These are phyloP conservation scores for Wallacemonas sp. DNA, from an alignment of 208 protist genomes.

Conservation along the genomic window DNA sequence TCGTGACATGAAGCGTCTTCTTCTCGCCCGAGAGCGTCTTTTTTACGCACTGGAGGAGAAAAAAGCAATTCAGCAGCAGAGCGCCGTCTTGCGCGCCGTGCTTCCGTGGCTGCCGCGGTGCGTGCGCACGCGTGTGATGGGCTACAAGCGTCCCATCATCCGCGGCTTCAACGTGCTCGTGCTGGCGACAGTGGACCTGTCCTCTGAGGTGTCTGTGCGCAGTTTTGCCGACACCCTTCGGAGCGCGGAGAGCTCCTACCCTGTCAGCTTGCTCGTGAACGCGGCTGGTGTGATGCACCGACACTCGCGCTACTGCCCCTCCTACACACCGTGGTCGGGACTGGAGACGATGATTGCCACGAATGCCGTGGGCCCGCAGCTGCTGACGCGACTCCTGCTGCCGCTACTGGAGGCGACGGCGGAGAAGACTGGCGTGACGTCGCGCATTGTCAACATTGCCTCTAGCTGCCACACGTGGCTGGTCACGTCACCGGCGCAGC, in stretches of 20 bases:
- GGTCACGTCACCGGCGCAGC: background rate
- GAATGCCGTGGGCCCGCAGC: constrained; percentile 78
- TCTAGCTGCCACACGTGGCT: constrained; percentile 88
- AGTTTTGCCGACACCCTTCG: constrained; percentile 49
- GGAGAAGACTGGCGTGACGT: constrained; percentile 50
- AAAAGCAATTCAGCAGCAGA: constrained; percentile 8
- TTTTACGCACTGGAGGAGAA: constrained; percentile 28
- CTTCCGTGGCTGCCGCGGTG: constrained; percentile 6
- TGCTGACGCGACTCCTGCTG: constrained; percentile 77
- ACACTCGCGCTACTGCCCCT: constrained; percentile 36
- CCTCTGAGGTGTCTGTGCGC: constrained; percentile 66
- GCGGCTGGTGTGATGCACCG: constrained; percentile 77
- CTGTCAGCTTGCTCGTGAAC: constrained; percentile 75
- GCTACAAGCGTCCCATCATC: constrained; percentile 7
- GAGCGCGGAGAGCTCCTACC: constrained; percentile 36
- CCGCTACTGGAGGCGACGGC: constrained; percentile 68
- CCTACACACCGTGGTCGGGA: constrained; percentile 27
- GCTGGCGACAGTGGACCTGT: constrained; percentile 70
- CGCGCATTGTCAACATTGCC: constrained; percentile 85
- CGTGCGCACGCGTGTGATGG: background rate
- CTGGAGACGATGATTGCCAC: constrained; percentile 82
- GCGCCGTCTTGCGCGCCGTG: background rate
- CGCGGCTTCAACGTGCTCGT: constrained; percentile 41
- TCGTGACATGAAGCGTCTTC: constrained; percentile 53
- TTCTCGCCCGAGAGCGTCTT: constrained; percentile 44